A percentile compares a stretch with the other conserved stretches of the same genome.
These are phyloP conservation scores for Russula olivacea DNA, from an alignment of 768 basidiomycete species.

Conservation along the genomic window DNA sequence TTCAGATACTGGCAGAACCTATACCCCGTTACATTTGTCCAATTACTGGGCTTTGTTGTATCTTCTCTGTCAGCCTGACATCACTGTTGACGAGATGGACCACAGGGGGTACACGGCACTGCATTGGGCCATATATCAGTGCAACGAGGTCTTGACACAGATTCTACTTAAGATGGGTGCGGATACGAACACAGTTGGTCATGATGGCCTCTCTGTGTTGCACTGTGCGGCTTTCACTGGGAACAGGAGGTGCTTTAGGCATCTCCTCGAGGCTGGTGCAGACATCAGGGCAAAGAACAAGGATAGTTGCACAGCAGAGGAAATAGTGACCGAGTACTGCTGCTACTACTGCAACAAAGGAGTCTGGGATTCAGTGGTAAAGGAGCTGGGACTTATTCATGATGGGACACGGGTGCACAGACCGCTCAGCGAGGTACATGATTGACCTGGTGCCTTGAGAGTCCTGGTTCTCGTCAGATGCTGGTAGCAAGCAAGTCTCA, in stretches of 20 bases:
- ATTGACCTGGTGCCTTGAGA: too few species aligned
- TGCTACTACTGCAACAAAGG: slow-evolving; percentile 65
- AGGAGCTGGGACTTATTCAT: slow-evolving; percentile 82
- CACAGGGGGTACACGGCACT: slow-evolving; percentile 38
- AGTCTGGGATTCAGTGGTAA: slow-evolving; percentile 80
- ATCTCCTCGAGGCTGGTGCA: slow-evolving; percentile 80
- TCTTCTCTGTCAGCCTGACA: too few species aligned
- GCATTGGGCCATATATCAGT: slow-evolving; percentile 99
- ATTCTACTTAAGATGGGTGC: slow-evolving; percentile 83
- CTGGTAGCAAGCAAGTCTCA: too few species aligned
- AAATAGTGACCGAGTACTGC: slow-evolving; percentile 88
- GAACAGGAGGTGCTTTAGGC: slow-evolving; percentile 76
- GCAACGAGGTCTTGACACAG: slow-evolving; percentile 89
- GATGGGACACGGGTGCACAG: slow-evolving; percentile 56
- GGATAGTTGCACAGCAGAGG: slow-evolving; percentile 76
- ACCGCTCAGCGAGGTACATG: slow-evolving; percentile 66
- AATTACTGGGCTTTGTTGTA: too few species aligned
- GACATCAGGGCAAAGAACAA: slow-evolving; percentile 74
- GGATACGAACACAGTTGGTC: slow-evolving; percentile 65
- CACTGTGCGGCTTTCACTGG: slow-evolving; percentile 95
- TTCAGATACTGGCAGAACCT: too few species aligned
- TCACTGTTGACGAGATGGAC: too few species aligned
- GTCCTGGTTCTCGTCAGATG: too few species aligned
- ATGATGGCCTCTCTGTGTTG: slow-evolving; percentile 73
- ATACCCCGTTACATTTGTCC: too few species aligned